Evolutionary conservation across 2,329 filamentous ascomycete species (phyloP).

Genomic region (Zymoseptoria tritici): DNA sequence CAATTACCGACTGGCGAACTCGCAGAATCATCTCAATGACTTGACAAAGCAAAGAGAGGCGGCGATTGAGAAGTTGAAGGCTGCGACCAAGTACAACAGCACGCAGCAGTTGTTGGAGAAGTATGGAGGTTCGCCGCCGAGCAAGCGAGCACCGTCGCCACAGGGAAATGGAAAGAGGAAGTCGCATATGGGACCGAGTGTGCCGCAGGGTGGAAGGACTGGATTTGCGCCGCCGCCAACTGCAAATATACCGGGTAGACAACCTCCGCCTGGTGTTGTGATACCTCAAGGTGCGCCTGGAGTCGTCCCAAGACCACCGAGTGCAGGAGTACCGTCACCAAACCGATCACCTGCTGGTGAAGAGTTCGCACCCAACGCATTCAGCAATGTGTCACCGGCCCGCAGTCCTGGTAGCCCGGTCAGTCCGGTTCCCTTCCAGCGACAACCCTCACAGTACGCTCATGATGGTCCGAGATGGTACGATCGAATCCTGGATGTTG

Average conservation of each 20-base stretch:
- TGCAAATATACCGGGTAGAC: constrained; percentile 51
- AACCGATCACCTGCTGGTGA: constrained; percentile 32
- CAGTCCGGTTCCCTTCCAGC: constrained; percentile 3
- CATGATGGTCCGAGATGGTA: constrained; percentile 63
- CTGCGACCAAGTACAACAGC: constrained; percentile 91
- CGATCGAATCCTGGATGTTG: constrained; percentile 82
- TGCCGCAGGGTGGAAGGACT: constrained; percentile 40
- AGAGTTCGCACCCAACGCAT: constrained; percentile 71
- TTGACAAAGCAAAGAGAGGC: constrained; percentile 71
- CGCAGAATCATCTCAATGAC: constrained; percentile 62
- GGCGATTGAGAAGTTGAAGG: constrained; percentile 91
- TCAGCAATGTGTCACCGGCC: constrained; percentile 32
- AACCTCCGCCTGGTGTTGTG: constrained; percentile 9
- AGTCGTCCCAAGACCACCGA: constrained; percentile 1
- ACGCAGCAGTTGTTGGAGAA: constrained; percentile 90
- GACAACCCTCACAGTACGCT: constrained; percentile 19
- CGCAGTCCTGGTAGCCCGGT: constrained; percentile 1
- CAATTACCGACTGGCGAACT: constrained; percentile 68
- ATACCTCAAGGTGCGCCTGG: constrained; percentile 7
- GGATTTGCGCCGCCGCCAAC: constrained; percentile 55
- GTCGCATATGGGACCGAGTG: constrained; percentile 12
- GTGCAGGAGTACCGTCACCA: not conserved
- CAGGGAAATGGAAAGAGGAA: constrained; percentile 32
- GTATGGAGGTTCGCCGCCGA: constrained; percentile 62
- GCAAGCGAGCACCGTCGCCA: constrained; percentile 25